These are phyloP conservation scores for Knufia fluminis DNA, from an alignment of 2,329 filamentous ascomycete genomes.

Conservation along the genomic window DNA sequence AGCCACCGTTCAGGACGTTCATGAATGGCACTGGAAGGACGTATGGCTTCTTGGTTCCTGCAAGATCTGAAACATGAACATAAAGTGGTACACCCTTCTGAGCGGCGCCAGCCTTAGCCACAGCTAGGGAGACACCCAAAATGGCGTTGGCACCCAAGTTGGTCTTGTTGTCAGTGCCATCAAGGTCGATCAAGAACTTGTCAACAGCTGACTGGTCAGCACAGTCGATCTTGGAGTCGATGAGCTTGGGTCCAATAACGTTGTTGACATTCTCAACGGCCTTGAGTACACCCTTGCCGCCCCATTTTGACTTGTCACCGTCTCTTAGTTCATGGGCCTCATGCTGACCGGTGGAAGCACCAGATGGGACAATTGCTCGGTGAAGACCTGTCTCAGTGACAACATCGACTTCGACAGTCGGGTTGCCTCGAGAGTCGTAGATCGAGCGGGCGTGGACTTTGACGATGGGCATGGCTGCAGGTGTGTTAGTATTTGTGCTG, in stretches of 20 bases:
- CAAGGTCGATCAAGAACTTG: slow-evolving; percentile 74
- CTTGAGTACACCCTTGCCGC: slow-evolving; percentile 76
- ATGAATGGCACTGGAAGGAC: slow-evolving; percentile 86
- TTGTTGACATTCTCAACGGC: slow-evolving; percentile 80
- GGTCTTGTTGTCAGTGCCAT: slow-evolving; percentile 54
- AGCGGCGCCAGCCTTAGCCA: slow-evolving; percentile 75
- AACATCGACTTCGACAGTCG: slow-evolving; percentile 95
- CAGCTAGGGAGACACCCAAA: slow-evolving; percentile 51
- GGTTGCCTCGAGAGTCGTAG: slow-evolving; percentile 98
- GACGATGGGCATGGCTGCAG: slow-evolving; percentile 64
- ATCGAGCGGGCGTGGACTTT: slow-evolving; percentile 89
- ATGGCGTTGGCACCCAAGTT: slow-evolving; percentile 53
- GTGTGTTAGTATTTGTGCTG: background rate
- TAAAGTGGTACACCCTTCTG: slow-evolving; percentile 84
- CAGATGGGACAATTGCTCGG: slow-evolving; percentile 94
- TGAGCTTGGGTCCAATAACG: slow-evolving; percentile 68
- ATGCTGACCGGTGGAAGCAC: slow-evolving; percentile 88
- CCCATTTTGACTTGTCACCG: slow-evolving; percentile 78
- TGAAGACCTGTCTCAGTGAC: slow-evolving; percentile 94
- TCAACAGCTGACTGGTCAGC: slow-evolving; percentile 81
- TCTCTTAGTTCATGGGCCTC: slow-evolving; percentile 88
- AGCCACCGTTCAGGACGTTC: slow-evolving; percentile 89
- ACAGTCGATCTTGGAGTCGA: slow-evolving; percentile 73
- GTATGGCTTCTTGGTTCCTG: slow-evolving; percentile 84
- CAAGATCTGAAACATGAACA: slow-evolving; percentile 76